Evolutionary conservation across 495 filamentous ascomycete genomes (phyloP), one percentile per base, ranked within the genome.

Genomic region (Penicillium odoratum): DNA sequence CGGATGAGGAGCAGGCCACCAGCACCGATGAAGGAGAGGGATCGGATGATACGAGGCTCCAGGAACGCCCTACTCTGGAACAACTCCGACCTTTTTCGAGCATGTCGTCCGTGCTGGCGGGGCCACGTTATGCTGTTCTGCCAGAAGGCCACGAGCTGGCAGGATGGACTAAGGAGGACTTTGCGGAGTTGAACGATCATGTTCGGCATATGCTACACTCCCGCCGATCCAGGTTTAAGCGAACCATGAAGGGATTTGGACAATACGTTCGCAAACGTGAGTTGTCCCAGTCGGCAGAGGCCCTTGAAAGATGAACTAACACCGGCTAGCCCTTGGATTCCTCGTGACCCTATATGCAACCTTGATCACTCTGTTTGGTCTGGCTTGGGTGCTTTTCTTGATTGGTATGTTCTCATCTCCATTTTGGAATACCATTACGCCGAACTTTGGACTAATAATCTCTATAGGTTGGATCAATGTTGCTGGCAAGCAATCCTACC

Each of bases 171-270:
- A 76, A 81, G 29, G 82, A 86, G 48, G 88, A 93, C 52, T 84
- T 87, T 62, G 78, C 79, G 50, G 82, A 89, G 61, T 74, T 92
- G 51, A 89, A 93, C 67, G 89, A 93, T 65, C 85, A 90, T 68
- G 89, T 93, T 25, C 77, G 90, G 38, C 90, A 93, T 58, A 88
- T 91, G 83, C 69, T 93, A 46, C 90, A 93, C 70, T 93, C 90
- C 13, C 80, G 82, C 36, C 78, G 88, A 13, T 86, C 84, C 44
- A 89, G 85, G 66, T 86, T 93, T 74, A 91, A 88, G 69, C 84
- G 88, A 11, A 69, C 81, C 4, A 83, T 91, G 86, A 86, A 80
- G 64, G 88, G 87, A 1, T 93, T 93, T 65, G 81, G 81, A 11
- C 79, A 92, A 69, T 93, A 92, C 70, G 74, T 87, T 7, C 72